These are phyloP conservation scores for Albatrellus sp. DNA, from an alignment of 1,284 basidiomycete genomes.

Conservation along the genomic window DNA sequence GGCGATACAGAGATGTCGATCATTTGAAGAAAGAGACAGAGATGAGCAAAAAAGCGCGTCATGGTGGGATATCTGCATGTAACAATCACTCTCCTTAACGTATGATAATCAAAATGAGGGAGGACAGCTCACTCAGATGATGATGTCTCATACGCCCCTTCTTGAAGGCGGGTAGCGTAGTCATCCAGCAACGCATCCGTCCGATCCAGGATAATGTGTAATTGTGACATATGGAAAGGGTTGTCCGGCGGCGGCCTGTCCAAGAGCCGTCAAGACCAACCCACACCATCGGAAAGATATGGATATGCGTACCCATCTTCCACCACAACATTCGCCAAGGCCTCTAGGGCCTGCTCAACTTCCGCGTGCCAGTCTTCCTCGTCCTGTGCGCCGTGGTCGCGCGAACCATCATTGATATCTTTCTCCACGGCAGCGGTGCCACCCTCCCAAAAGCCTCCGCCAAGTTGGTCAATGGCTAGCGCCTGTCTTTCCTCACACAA, in stretches of 20 bases:
- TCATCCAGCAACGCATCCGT: conserved; percentile 59
- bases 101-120: neutral
- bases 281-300: conserved; percentile 1
- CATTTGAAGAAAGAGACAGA: conserved; percentile 84
- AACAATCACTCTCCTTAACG: conserved; percentile 1
- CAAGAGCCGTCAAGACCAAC: conserved; percentile 2
- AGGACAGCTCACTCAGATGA: conserved; percentile 47
- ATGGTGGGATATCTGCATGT: conserved; percentile 49
- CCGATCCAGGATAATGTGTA: conserved; percentile 73
- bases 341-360: conserved; percentile 38
- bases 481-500: conserved; percentile 76
- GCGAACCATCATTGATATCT: neutral
- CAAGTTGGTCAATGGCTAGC: conserved; percentile 41
- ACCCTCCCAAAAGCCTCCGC: conserved; percentile 57
- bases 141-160: conserved; percentile 32
- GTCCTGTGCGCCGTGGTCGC: conserved; percentile 26
- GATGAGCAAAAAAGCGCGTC: conserved; percentile 88
- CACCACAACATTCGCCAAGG: conserved; percentile 36
- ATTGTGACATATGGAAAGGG: conserved; percentile 79
- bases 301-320: conserved; percentile 40
- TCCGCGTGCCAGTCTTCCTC: conserved; percentile 55
- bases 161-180: conserved; percentile 52
- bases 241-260: conserved; percentile 57
- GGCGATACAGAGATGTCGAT: conserved; percentile 68
- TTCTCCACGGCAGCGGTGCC: conserved; percentile 37